Evolutionary conservation across 495 filamentous ascomycete genomes (phyloP), one percentile per base, ranked within the genome.

Genomic region (Penicillium macrosclerotiorum): DNA sequence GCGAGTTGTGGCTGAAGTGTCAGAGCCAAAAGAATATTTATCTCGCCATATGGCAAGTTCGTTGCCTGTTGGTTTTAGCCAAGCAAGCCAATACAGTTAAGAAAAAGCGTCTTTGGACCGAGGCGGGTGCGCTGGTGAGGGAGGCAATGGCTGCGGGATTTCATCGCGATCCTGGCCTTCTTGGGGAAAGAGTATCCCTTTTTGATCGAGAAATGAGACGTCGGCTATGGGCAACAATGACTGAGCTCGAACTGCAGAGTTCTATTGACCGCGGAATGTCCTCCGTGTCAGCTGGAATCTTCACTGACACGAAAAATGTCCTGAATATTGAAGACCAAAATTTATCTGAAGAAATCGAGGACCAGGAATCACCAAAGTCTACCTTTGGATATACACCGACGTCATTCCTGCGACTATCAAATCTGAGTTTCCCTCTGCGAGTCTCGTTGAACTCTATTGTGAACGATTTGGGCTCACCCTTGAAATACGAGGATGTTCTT

Each of bases 161-260:
- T 5, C 77, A 84, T 51, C 77, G 76, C 16, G 80, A 84, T 45
- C 77, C 78, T 0, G 67, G 65, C 37, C 58, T 77, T 11, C 48
- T 61, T 3, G 41, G 42, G 12, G 35, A 41, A 13, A 51, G 41
- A 17, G 20, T 40, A 2, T 59, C 75, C 2, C 19, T 65, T 0
- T 60, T 82, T 19, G 72, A 77, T 13, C 66, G 68, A 18, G 79
- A 83, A 45, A 49, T 81, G 36, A 66, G 79, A 8, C 65, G 80
- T 26, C 60, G 80, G 22, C 47, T 83, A 11, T 84, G 80, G 80
- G 67, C 65, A 5, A 81, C 78, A 3, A 74, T 84, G 8, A 49
- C 76, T 5, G 80, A 84, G 37, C 47, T 83, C 35, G 57, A 62
- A 27, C 51, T 79, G 3, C 80, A 82, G 48, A 61, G 75, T 1